Evolutionary conservation across 2,329 filamentous ascomycete species (phyloP).

Genomic region (Talaromyces sp.): DNA sequence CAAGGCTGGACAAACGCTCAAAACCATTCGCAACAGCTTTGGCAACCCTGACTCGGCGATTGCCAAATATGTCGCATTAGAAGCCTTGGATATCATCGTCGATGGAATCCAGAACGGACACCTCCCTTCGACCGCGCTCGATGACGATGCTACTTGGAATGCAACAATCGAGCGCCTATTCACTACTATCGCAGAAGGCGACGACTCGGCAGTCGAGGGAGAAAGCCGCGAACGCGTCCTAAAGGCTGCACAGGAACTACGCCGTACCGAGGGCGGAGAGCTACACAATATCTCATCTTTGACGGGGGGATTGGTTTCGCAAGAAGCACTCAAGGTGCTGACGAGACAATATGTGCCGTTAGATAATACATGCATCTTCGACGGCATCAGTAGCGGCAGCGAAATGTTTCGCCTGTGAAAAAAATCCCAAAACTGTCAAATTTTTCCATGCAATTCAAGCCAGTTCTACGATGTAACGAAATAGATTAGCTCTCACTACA

Average conservation of each 20-base stretch:
- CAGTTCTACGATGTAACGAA: not conserved
- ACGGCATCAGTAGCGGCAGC: slow-evolving; percentile 55
- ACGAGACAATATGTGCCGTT: slow-evolving; percentile 64
- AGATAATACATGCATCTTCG: slow-evolving; percentile 61
- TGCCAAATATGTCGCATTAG: slow-evolving; percentile 66
- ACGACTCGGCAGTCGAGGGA: slow-evolving; percentile 42
- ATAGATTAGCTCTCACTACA: not conserved
- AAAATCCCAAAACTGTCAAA: not conserved
- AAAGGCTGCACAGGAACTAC: slow-evolving; percentile 61
- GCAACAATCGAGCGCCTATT: slow-evolving; percentile 26
- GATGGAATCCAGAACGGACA: slow-evolving; percentile 50
- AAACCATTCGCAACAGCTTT: slow-evolving; percentile 36
- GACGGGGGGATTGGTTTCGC: slow-evolving; percentile 88
- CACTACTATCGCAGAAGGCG: slow-evolving; percentile 30
- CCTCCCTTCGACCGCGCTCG: slow-evolving; percentile 20
- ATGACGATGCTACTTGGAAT: slow-evolving; percentile 30
- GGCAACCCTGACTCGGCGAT: slow-evolving; percentile 55
- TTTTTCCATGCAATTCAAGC: not conserved
- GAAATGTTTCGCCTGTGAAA: slow-evolving; percentile 46
- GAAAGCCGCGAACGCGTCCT: slow-evolving; percentile 49
- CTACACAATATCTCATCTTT: slow-evolving; percentile 88
- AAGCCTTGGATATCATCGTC: slow-evolving; percentile 40
- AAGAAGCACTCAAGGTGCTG: slow-evolving; percentile 83
- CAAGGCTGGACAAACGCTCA: slow-evolving; percentile 39
- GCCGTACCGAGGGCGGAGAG: slow-evolving; percentile 75